Percentiles rank a stretch among this genome's conserved stretches.
Conservation (phyloP, 768 basidiomycete genomes). For the Pleurotus pulmonarius region DNA sequence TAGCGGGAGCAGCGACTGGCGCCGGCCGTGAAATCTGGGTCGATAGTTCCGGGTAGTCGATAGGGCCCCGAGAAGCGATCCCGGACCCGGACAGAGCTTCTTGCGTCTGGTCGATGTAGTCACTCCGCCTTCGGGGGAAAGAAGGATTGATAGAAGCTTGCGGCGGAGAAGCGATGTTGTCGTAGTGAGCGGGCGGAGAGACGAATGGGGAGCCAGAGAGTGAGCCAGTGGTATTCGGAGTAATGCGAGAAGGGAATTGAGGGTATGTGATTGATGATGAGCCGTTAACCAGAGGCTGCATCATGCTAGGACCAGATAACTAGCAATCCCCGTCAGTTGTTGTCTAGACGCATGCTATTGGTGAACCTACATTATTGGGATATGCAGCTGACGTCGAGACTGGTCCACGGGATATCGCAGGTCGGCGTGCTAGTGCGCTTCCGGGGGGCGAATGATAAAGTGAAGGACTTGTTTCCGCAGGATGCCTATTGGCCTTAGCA, state of each 20-base stretch:
- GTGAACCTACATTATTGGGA: slow-evolving; percentile 11
- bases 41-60: slow-evolving; percentile 80
- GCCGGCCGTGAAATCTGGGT: slow-evolving; percentile 71
- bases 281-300: slow-evolving; percentile 34
- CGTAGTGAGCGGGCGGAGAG: slow-evolving; percentile 34
- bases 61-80: slow-evolving; percentile 38
- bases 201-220: slow-evolving; percentile 32
- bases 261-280: slow-evolving; percentile 53
- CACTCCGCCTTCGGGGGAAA: slow-evolving; percentile 69
- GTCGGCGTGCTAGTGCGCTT: slow-evolving; percentile 11
- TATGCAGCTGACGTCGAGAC: slow-evolving; percentile 17
- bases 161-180: slow-evolving; percentile 65
- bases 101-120: slow-evolving; percentile 78
- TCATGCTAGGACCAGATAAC: slow-evolving; percentile 11
- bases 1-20: slow-evolving; percentile 67
- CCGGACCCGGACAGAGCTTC: slow-evolving; percentile 50
- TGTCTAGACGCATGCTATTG: not conserved
- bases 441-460: slow-evolving; percentile 11
- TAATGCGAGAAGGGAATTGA: slow-evolving; percentile 34
- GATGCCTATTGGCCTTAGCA: slow-evolving; percentile 24
- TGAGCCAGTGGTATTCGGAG: slow-evolving; percentile 27
- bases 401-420: slow-evolving; percentile 11
- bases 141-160: slow-evolving; percentile 83
- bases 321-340: slow-evolving; percentile 21
- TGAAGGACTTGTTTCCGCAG: slow-evolving; percentile 30